Evolutionary conservation across 1,139 yeast genomes (phyloP), one percentile per base, ranked within the genome.

Genomic region (Saccharomyces pastorianus): DNA sequence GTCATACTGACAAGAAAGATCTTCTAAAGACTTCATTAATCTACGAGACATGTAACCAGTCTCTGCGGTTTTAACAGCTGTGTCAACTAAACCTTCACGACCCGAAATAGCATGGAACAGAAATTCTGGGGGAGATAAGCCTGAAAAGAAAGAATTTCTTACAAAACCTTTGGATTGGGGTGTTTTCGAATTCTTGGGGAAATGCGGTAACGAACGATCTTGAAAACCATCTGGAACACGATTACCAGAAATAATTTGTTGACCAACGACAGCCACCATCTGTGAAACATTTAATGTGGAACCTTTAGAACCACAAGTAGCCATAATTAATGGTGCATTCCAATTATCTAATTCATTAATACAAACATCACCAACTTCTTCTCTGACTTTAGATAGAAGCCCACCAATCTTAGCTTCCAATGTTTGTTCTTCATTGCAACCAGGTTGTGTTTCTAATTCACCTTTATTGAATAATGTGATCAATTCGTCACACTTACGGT

Each of bases 191-290:
- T 88, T 88, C 72, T 95, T 95, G 53, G 90, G 84, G 76, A 95
- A 95, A 75, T 95, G 99, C 9, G 99, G 99, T 60, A 95, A 76
- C 0, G 99, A 89, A 73, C 99, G 84, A 73, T 95, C 98, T 72
- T 95, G 99, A 79, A 95, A 95, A 28, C 99, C 99, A 79, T 95
- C 96, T 25, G 99, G 99, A 61, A 95, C 99, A 80, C 99, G 96
- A 69, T 88, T 88, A 72, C 99, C 99, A 4, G 96, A 84, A 64
- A 95, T 95, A 76, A 95, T 95, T 72, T 95, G 99, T 74, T 95
- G 99, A 56, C 99, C 99, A 51, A 95, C 99, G 70, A 95, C 97
- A 0, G 99, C 99, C 79, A 95, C 99, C 99, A 95, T 95, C 75
- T 95, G 99, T 9, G 99, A 93, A 48, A 95, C 99, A 71, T 95